Percentiles rank a stretch among this genome's conserved stretches.
phyloP scores from a whole-genome alignment of 225 moss, liverwort and hornwort genomes.

The Ulota crispa region DNA sequence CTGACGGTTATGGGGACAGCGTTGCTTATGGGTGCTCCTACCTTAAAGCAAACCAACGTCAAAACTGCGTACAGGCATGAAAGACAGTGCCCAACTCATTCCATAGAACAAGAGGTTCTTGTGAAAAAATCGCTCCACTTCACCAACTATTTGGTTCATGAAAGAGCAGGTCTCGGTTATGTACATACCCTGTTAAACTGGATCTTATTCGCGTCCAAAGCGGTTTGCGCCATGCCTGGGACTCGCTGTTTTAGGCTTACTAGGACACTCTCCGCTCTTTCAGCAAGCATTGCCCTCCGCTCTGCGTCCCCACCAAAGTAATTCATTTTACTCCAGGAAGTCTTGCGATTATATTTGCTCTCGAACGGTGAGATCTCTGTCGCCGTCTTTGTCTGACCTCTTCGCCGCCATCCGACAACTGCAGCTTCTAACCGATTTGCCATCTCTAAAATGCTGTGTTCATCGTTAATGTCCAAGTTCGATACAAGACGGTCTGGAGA shows the following conservation, averaged over 20 bases:
- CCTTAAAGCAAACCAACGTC: background rate
- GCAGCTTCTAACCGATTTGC: conserved; percentile 89
- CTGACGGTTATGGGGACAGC: too few species aligned
- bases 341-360: conserved; percentile 55
- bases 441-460: conserved; percentile 76
- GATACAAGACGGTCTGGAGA: conserved; percentile 74
- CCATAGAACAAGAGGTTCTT: background rate
- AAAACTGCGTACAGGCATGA: background rate
- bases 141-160: background rate
- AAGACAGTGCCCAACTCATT: background rate
- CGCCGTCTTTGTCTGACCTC: conserved; percentile 53
- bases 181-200: conserved; percentile 79
- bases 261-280: conserved; percentile 80
- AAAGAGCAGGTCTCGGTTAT: background rate
- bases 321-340: conserved; percentile 86
- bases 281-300: conserved; percentile 68
- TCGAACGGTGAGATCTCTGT: conserved; percentile 53
- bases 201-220: conserved; percentile 85
- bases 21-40: too few species aligned
- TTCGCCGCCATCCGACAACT: conserved; percentile 79
- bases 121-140: background rate
- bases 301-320: conserved; percentile 71
- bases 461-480: conserved; percentile 72
- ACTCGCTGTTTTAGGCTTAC: conserved; percentile 73
- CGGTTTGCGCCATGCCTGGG: conserved; percentile 90